Base-by-base conservation (phyloP, 495 filamentous ascomycete species). In the Penicillium dipodomyicola region DNA sequence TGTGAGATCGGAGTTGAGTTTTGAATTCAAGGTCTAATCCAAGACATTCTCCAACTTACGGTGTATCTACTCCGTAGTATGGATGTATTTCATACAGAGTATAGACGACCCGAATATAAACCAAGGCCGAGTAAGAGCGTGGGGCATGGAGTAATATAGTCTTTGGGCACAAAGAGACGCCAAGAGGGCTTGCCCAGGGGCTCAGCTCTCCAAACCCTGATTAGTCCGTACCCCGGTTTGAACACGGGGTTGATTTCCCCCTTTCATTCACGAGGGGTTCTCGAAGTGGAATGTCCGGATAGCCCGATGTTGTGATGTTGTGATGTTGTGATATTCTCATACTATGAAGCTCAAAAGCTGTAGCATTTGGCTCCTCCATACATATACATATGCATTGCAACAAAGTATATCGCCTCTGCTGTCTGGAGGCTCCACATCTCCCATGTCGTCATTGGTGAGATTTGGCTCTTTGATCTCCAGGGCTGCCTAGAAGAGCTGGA, bases 1-100 rank as follows among this genome's bases (percentile, higher is more conserved):
- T 49, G 29, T 30, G 23, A 19, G 37, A 52, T 54, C 41, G 49
- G 57, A 23, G 50, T 64, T 55, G 49, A 49, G 39, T 30, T 43
- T 29, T 19, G 29, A 10, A 10, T 10, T 30, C 33, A 50, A 50
- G 40, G 12, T 48, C 8, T 5, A 19, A 14, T 48, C 8, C 5
- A 42, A 41, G 35, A 41, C 15, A 39, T 2, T 15, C 33, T 37
- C 33, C 33, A 37, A 7, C 14, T 1, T n/a, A n/a, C 9, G 9
- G 3, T 7, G 14, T 5, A 14, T 2, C 4, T 5, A 12, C 0
- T 35, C 22, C 22, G 22, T 23, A 25, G 23, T 5, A 37, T n/a
- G 0, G 5, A 35, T 35, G 12, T 35, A 35, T 14, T 29, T 6
- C 27, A 2, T 29, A 8, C 15, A 7, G 35, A 17, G n/a, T 39